phyloP scores from a whole-genome alignment of 2,329 filamentous ascomycete species.

The Colletotrichum godetiae region DNA sequence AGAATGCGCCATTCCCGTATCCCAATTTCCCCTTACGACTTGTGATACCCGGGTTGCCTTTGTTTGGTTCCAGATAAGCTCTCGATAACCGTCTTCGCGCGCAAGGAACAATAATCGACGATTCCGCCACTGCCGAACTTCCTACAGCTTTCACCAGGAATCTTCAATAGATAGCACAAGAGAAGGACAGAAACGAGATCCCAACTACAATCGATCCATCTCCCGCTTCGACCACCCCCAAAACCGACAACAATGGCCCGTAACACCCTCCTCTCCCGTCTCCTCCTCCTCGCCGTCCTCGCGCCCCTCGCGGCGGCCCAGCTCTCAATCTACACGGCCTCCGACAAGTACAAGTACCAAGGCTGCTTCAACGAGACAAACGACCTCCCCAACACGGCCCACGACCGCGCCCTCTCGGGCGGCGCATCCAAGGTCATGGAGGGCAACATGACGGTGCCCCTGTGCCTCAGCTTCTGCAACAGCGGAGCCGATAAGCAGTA shows the following conservation, averaged over 20 bases:
- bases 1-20: constrained; percentile 1
- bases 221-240: not conserved
- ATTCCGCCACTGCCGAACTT: not conserved
- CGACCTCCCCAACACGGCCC: constrained; percentile 52
- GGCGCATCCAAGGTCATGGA: constrained; percentile 52
- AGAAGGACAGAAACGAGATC: not conserved
- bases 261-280: not conserved
- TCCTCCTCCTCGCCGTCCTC: constrained; percentile 28
- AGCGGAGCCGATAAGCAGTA: constrained; percentile 49
- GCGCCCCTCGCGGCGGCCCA: constrained; percentile 36
- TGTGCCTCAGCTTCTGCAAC: constrained; percentile 64
- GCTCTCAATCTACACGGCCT: constrained; percentile 48
- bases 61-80: not conserved
- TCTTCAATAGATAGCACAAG: not conserved
- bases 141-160: not conserved
- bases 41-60: not conserved
- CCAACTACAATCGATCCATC: not conserved
- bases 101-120: not conserved
- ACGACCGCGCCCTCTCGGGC: constrained; percentile 56
- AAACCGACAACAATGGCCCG: constrained; percentile 15
- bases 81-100: not conserved
- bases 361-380: constrained; percentile 71
- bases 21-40: not conserved
- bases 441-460: constrained; percentile 62
- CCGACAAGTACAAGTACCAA: constrained; percentile 58